Conservation (phyloP, 2,329 filamentous ascomycete genomes). For the Exophiala sp. region DNA sequence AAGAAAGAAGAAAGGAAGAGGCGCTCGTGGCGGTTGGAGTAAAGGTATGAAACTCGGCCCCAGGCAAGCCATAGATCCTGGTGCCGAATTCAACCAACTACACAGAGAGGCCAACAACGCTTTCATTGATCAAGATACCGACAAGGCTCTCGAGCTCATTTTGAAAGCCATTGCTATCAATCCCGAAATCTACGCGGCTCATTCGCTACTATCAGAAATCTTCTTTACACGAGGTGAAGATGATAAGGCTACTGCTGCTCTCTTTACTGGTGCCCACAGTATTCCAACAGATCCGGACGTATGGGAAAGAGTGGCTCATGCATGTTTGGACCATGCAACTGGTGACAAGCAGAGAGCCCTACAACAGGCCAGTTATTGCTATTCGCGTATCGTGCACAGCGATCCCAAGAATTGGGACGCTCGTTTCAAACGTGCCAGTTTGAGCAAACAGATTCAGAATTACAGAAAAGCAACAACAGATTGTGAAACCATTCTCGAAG, state of each 20-base stretch:
- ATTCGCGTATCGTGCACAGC: slow-evolving; percentile 52
- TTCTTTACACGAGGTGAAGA: slow-evolving; percentile 54
- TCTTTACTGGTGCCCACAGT: slow-evolving; percentile 58
- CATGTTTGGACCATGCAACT: slow-evolving; percentile 47
- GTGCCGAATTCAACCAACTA: slow-evolving; percentile 46
- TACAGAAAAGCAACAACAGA: slow-evolving; percentile 47
- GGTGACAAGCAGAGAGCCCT: slow-evolving; percentile 42
- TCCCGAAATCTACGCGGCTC: slow-evolving; percentile 60
- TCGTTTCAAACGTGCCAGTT: slow-evolving; percentile 53
- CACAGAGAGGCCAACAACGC: slow-evolving; percentile 48
- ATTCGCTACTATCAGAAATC: slow-evolving; percentile 59
- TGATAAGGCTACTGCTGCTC: slow-evolving; percentile 53
- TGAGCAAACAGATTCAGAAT: slow-evolving; percentile 51
- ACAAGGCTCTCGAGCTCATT: slow-evolving; percentile 41
- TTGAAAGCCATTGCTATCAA: slow-evolving; percentile 54
- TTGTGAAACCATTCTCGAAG: slow-evolving; percentile 54
- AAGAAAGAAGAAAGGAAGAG: slow-evolving; percentile 19
- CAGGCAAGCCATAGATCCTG: slow-evolving; percentile 46
- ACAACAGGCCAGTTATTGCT: slow-evolving; percentile 52
- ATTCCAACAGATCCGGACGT: slow-evolving; percentile 53
- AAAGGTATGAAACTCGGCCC: slow-evolving; percentile 46
- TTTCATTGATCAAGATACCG: slow-evolving; percentile 45
- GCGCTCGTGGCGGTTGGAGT: slow-evolving; percentile 34
- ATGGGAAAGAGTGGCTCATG: slow-evolving; percentile 56
- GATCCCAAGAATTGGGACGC: slow-evolving; percentile 51